Base-by-base conservation (phyloP, 805 yeast genomes). In the Saccharomycopsis guyanensis region DNA sequence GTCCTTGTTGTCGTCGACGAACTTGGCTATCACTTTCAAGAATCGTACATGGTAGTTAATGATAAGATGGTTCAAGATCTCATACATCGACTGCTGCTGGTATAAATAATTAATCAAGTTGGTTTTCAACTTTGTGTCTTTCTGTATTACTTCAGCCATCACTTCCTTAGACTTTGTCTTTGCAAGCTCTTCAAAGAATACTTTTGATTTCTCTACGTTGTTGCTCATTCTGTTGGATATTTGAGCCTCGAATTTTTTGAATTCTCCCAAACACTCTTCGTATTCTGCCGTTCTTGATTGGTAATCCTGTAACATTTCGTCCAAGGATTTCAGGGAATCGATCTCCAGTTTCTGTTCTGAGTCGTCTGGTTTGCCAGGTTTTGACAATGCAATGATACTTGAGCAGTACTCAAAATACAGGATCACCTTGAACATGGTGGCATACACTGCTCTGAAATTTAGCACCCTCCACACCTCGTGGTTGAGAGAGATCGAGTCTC, bases 361-460 rank as follows among this genome's bases (percentile, higher is more conserved):
- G 18, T 23, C 38, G 29, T 29, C 22, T 19, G 16, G 22, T 19
- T 40, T 33, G 13, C 3, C 27, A 8, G 20, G 23, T 15, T 47
- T 47, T 8, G 42, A 23, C 19, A 33, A 19, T 12, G 33, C 22
- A 13, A 47, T 39, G 10, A 49, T 39, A 8, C 16, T 23, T 15
- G 45, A 37, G 16, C 52, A 51, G 29, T 39, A 42, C 24, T 51
- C 52, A 38, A 51, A 49, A 43, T 41, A 48, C 18, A 48, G 22
- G 5, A 51, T 39, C 5, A 42, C 29, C 15, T 43, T 20, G 23
- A 22, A 47, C 22, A 48, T 15, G 4, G 42, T 38, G 34, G 40
- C 40, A 25, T 51, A 51, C 3, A 48, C 40, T 3, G 31, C 37
- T 22, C 48, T 35, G 24, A 45, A 46, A 38, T 49, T 49, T n/a